Base-by-base conservation (phyloP, 352 stramenopile species). In the Pythium catenulatum region DNA sequence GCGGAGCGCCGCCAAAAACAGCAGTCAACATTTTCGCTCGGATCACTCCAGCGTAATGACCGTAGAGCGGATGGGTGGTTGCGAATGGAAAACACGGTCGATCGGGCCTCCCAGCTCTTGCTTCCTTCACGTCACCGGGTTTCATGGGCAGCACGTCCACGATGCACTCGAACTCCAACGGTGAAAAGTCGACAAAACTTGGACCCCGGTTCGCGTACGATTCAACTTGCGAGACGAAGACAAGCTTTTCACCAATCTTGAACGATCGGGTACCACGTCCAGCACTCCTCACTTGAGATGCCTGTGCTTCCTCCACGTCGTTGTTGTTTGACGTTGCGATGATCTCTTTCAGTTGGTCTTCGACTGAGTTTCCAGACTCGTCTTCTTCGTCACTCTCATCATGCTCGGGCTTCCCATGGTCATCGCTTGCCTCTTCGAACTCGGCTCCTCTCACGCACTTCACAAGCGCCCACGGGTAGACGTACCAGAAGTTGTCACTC, bases 401-500 rank as follows among this genome's bases (percentile, higher is more conserved):
- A 11, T 43, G 41, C 5, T 17, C 27, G 32, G 45, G 25, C 3
- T 15, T 34, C 4, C n/a, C n/a, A n/a, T n/a, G n/a, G n/a, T n/a
- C n/a, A n/a, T n/a, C n/a, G n/a, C n/a, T n/a, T n/a, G n/a, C n/a
- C n/a, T n/a, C n/a, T n/a, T n/a, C n/a, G n/a, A n/a, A n/a, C n/a
- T n/a, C n/a, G n/a, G n/a, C n/a, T n/a, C n/a, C n/a, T 27, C 4
- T 25, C 43, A 77, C 27, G 4, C 5, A 8, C 5, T 37, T 30
- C 3, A 77, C 45, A 19, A 77, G 21, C n/a, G 41, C n/a, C 8
- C 32, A 36, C 25, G 70, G 70, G 25, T 43, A 79, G 2, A 79
- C 50, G 52, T 79, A 69, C 74, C 74, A 82, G 30, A 82, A 82
- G 2, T 39, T 48, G 32, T 82, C 74, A n/a, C 58, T 82, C 1